Evolutionary conservation across 192 early-diverging fungal genomes (phyloP), one percentile per base, ranked within the genome.

Genomic region (Paraglomus brasilianum): DNA sequence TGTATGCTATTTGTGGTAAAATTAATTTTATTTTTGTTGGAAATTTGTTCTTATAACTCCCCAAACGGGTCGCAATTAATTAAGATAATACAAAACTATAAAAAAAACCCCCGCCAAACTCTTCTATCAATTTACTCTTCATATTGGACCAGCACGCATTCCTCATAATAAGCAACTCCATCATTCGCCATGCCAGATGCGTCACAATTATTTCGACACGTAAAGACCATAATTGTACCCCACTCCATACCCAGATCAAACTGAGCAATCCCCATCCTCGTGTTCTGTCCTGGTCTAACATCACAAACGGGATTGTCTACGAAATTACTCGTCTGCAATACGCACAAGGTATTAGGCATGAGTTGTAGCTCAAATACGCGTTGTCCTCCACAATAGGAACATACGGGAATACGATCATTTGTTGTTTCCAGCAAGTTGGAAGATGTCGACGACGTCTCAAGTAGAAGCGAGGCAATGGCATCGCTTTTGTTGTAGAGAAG

Each of bases 331-430:
- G 88, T 86, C 15, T 86, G 85, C 42, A 97, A 79, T 14, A 90
- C 63, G 1, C 86, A 85, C 47, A 97, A 74, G 30, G 91, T 71
- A 60, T 89, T 88, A 0, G 95, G 94, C 95, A 97, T 97, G 24
- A 97, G 75, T 75, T 97, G 95, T 66, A 91, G 89, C 75, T 97
- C 95, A 78, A 94, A 97, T 14, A 86, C 81, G 14, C 95, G 81
- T 8, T 75, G 80, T 11, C 78, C 84, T 7, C 77, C 75, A 70
- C 95, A 97, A 22, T 74, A 74, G 14, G 74, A 71, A 72, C 95
- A 97, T 4, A 56, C 59, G 0, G 88, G 86, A 44, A 92, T 81
- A 15, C 67, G 57, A 11, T 70, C 70, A 3, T 75, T 78, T 24
- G 72, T 76, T 11, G 71, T 74, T 2, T 61, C 68, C 0, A 65